A percentile compares a stretch with the other conserved stretches of the same genome.
Conservation (phyloP, 202 grass and related monocot genomes). For the Panicum hallii region DNA sequence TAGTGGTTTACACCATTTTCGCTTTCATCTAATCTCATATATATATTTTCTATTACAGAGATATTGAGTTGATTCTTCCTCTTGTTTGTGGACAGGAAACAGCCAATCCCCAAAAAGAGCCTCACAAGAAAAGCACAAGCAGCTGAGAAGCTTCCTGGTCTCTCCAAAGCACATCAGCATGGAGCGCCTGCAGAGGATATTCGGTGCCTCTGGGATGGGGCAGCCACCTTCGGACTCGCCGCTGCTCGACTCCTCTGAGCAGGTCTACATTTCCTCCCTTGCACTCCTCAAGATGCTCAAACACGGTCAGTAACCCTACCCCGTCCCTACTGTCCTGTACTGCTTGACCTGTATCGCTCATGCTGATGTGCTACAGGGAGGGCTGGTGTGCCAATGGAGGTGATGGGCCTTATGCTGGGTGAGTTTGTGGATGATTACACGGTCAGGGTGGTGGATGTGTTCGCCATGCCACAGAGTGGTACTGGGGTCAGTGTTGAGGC, state of each 20-base stretch:
- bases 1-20: neutral
- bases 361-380: constrained; percentile 54
- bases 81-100: neutral
- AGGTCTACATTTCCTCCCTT: constrained; percentile 99
- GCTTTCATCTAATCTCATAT: neutral
- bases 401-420: constrained; percentile 96
- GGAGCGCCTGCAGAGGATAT: constrained; percentile 86
- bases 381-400: constrained; percentile 94
- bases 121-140: neutral
- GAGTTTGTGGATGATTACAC: constrained; percentile 99
- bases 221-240: constrained; percentile 79
- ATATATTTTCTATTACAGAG: neutral
- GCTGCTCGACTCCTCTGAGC: constrained; percentile 91
- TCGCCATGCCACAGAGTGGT: constrained; percentile 97
- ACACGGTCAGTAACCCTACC: constrained; percentile 63
- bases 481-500: constrained; percentile 95
- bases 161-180: constrained; percentile 33
- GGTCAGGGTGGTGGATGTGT: constrained; percentile 86
- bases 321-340: neutral
- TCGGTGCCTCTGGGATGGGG: constrained; percentile 76
- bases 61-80: neutral
- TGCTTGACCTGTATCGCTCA: neutral
- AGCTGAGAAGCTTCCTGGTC: neutral
- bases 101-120: too few relatives aligned
- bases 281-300: constrained; percentile 99